Base-by-base conservation (phyloP, 768 basidiomycete species). In the Collybia sordida region DNA sequence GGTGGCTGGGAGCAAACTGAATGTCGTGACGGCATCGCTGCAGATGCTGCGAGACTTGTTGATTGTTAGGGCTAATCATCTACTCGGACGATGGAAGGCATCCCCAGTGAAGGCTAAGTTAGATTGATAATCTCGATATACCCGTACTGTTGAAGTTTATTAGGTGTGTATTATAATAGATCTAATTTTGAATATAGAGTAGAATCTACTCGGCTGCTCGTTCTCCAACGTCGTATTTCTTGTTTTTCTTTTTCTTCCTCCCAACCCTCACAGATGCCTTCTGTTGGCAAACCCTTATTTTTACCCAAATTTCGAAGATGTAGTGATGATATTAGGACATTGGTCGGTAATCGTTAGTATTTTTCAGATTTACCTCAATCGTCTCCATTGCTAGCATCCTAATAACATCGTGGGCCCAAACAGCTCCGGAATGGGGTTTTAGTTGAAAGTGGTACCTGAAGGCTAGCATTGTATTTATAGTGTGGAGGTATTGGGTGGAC, bases 31-130 rank as follows among this genome's bases (percentile, higher is more conserved):
- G 49, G 95, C 93, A 56, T 89, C 87, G 22, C 59, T 96, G 46
- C 87, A 90, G 63, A 98, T 98, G 95, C 73, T 95, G 28, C 75
- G 86, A 51, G 95, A 98, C 64, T 66, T 97, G 63, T 60, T 96
- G 41, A 78, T 98, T 24, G 79, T 98, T 27, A 70, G 95, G 47
- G 88, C 81, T 21, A 97, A 97, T 62, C 84, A 91, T 59, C 59
- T 86, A 24, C 62, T 88, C 14, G 91, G 93, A 31, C 70, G 90
- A 63, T 97, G 95, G 90, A 80, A 64, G 25, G 67, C 71, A 23
- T 31, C 45, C 37, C 55, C 61, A 2, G 18, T 36, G 19, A 60
- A 61, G 44, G 15, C 41, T 4, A 62, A 62, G 43, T 40, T 43
- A 22, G 61, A 58, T 18, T 62, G 42, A 24, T 38, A n/a, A 35